Evolutionary conservation across 345 rosid genomes (phyloP).

Genomic region (Tarenaya hassleriana): DNA sequence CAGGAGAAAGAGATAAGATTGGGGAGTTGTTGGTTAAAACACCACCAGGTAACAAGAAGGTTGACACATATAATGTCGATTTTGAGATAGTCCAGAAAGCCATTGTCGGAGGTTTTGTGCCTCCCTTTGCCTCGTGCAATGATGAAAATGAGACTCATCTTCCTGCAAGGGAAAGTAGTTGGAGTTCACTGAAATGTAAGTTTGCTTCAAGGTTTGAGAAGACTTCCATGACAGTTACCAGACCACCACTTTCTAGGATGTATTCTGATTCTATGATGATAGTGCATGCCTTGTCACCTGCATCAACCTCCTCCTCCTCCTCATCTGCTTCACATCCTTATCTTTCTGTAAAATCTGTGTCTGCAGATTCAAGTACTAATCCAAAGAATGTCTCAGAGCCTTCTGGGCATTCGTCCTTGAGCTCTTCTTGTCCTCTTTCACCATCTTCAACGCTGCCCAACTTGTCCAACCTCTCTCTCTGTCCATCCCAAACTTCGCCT

Average conservation of each 20-base stretch:
- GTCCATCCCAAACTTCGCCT: slow-evolving; percentile 39
- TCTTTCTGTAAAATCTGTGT: slow-evolving; percentile 69
- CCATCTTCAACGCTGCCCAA: slow-evolving; percentile 53
- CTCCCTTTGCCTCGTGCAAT: slow-evolving; percentile 74
- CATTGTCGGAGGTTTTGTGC: slow-evolving; percentile 85
- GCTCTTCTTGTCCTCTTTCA: slow-evolving; percentile 44
- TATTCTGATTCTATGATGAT: slow-evolving; percentile 95
- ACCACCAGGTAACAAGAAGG: slow-evolving; percentile 58
- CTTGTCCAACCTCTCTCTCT: slow-evolving; percentile 54
- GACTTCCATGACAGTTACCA: slow-evolving; percentile 62
- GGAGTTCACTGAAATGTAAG: slow-evolving; percentile 81
- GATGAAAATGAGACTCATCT: slow-evolving; percentile 86
- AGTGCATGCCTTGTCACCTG: slow-evolving; percentile 60
- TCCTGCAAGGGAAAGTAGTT: slow-evolving; percentile 90
- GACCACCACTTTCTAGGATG: slow-evolving; percentile 62
- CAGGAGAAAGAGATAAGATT: slow-evolving; percentile 27
- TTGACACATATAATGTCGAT: slow-evolving; percentile 71
- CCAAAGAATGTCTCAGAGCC: slow-evolving; percentile 59
- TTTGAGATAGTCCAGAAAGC: slow-evolving; percentile 90
- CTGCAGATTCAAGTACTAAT: slow-evolving; percentile 51
- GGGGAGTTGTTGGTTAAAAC: slow-evolving; percentile 37
- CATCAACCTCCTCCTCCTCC: slow-evolving; percentile 38
- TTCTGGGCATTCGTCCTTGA: slow-evolving; percentile 63
- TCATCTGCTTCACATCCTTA: slow-evolving; percentile 65
- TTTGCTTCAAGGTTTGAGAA: slow-evolving; percentile 51